Conservation (phyloP, 78 protist species). For the Dictyostelium discoideum region dicty_2.7 NC_007088.5:891001-891500, state of each 20-base stretch:
- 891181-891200: not conserved
- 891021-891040: not conserved
- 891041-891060: not conserved
- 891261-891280: not conserved
- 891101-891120: conserved; percentile 7
- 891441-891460: no score
- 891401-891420: not conserved
- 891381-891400: no score
- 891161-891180: not conserved
- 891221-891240: not conserved
- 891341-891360: no score
- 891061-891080: conserved; percentile 16
- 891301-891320: not conserved
- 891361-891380: no score
- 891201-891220: not conserved
- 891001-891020: not conserved
- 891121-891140: not conserved
- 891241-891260: not conserved
- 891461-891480: no score
- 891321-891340: no score
- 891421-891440: not conserved
- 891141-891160: not conserved
- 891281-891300: not conserved
- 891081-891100: conserved; percentile 12
- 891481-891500: not conserved